Evolutionary conservation across 1,284 basidiomycete genomes (phyloP).

Genomic region (Boletus hoseneyae): DNA sequence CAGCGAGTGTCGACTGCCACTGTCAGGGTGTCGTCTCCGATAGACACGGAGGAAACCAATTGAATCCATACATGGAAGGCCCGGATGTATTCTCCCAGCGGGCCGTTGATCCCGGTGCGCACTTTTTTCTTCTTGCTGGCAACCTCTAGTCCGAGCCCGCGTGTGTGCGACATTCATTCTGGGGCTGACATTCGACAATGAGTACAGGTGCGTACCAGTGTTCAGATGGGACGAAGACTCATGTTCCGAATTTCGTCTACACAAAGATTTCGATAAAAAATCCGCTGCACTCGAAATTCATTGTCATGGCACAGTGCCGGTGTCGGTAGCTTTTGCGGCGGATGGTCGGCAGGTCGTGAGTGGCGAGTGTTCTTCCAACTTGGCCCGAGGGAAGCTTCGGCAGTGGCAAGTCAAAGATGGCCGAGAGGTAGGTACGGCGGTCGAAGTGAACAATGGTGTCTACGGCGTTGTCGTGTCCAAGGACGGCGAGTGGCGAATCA

Average conservation of each 20-base stretch:
- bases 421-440: neutral
- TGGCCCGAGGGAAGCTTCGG: constrained; percentile 2
- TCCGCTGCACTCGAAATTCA: neutral
- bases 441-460: constrained; percentile 3
- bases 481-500: constrained; percentile 1
- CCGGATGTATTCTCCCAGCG: no score
- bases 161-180: no score
- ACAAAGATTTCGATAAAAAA: neutral
- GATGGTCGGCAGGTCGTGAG: constrained; percentile 3
- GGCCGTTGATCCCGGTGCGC: no score
- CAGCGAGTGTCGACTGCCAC: no score
- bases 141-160: no score
- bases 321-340: neutral
- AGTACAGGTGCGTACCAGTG: neutral
- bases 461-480: neutral
- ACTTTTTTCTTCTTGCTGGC: neutral
- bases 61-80: no score
- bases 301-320: constrained; percentile 1
- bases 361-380: constrained; percentile 4
- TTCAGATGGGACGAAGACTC: neutral
- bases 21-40: no score
- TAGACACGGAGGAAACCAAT: no score
- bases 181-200: no score
- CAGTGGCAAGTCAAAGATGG: constrained; percentile 2
- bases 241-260: neutral